These are phyloP conservation scores for Naganishia onofrii DNA, from an alignment of 768 basidiomycete species.

Conservation along the genomic window DNA sequence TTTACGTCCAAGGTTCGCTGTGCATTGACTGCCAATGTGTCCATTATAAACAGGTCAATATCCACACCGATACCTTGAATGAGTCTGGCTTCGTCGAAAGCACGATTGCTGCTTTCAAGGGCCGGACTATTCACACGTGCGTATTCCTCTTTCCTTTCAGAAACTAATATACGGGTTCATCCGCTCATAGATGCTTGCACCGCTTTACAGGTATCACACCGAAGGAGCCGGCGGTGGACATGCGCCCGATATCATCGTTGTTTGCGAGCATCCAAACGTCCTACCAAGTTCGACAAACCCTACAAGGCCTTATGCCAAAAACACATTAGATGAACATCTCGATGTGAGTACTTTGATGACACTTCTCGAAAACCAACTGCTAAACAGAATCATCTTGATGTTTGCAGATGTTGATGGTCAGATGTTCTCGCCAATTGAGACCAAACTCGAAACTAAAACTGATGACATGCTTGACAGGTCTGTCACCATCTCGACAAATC, in stretches of 20 bases:
- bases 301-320: slow-evolving; percentile 82
- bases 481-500: slow-evolving; percentile 90
- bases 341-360: slow-evolving; percentile 62
- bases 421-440: slow-evolving; percentile 79
- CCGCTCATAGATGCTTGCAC: not conserved
- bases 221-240: slow-evolving; percentile 97
- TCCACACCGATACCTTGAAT: slow-evolving; percentile 95
- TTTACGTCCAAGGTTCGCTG: not conserved
- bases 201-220: slow-evolving; percentile 66
- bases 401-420: slow-evolving; percentile 90
- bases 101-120: slow-evolving; percentile 84
- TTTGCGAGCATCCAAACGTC: slow-evolving; percentile 82
- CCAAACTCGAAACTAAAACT: slow-evolving; percentile 58
- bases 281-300: slow-evolving; percentile 96
- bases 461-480: slow-evolving; percentile 49
- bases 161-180: not conserved
- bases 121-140: slow-evolving; percentile 82
- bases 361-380: not conserved
- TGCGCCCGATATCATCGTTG: slow-evolving; percentile 97
- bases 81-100: slow-evolving; percentile 97
- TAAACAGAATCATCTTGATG: not conserved
- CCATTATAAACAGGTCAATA: slow-evolving; percentile 74
- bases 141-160: slow-evolving; percentile 12
- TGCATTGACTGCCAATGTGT: too few species aligned
- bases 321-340: slow-evolving; percentile 94